Evolutionary conservation across 139 green algal species (phyloP).

Genomic region (Raphidocelis subcapitata): DNA sequence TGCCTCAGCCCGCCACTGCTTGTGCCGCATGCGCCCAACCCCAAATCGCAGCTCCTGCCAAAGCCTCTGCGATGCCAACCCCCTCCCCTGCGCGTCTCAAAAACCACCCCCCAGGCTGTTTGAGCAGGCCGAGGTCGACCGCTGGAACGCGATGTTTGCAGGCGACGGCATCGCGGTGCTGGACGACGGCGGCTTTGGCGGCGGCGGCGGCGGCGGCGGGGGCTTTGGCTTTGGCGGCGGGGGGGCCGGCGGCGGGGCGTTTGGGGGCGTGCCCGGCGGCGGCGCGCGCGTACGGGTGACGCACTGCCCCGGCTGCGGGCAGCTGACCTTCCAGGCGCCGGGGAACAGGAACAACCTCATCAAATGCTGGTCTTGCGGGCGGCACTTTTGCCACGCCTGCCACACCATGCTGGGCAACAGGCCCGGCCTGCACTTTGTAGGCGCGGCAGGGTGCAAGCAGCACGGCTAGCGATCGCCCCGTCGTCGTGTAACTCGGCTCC

Average conservation of each 20-base stretch:
- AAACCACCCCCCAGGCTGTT: constrained; percentile 39
- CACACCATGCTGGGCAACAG: constrained; percentile 40
- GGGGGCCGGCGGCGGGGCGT: background rate
- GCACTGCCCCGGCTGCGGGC: constrained; percentile 61
- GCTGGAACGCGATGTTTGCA: constrained; percentile 40
- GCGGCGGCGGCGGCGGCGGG: constrained; percentile 5
- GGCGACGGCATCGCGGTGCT: constrained; percentile 8
- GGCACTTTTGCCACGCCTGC: constrained; percentile 67
- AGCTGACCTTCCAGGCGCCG: constrained; percentile 51
- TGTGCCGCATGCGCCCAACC: background rate
- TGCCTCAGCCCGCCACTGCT: background rate
- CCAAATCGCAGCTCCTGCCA: background rate
- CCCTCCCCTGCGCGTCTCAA: background rate
- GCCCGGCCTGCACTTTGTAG: constrained; percentile 53
- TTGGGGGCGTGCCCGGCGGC: background rate
- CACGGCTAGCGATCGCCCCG: no score
- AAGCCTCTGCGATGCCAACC: background rate
- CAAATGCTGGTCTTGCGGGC: constrained; percentile 46
- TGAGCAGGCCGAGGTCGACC: constrained; percentile 62
- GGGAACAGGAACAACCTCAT: constrained; percentile 58
- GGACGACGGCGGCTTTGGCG: constrained; percentile 4
- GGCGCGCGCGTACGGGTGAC: constrained; percentile 2
- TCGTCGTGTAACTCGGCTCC: no score
- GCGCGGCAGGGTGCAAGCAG: constrained; percentile 53
- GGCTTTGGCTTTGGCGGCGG: background rate